Evolutionary conservation across 2,329 filamentous ascomycete genomes (phyloP), one percentile per base, ranked within the genome.

Genomic region (Falciphora oryzae): DNA sequence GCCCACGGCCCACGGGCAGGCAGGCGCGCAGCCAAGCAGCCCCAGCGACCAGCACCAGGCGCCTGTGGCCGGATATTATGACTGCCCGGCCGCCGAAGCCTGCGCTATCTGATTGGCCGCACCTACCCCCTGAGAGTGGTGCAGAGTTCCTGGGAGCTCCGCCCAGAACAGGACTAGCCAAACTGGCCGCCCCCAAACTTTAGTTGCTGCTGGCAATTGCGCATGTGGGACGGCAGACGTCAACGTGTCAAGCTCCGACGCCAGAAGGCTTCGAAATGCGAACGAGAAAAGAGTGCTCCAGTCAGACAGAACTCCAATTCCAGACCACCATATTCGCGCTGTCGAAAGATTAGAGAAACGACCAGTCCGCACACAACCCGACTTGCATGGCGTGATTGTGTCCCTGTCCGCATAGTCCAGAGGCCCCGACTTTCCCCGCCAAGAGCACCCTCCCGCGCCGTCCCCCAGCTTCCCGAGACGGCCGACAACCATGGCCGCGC

Each of bases 401-500:
- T 8, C 6, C 7, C n/a, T 32, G 18, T 32, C 18, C 57, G 57
- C 57, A 59, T 16, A 6, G 22, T 2, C 57, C 27, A 3, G 13
- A 50, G 16, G 38, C 44, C 4, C 22, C 8, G n/a, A 25, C 44
- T 25, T 25, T 11, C 31, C 28, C 57, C 57, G 16, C 28, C 28
- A 59, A 11, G 28, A 22, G 22, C 14, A 57, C 18, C 18, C 57
- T 58, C 57, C 57, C 27, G 13, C 27, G 57, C 57, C 22, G 6
- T 58, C 57, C 22, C 18, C 4, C 44, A 50, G 22, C 44, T 53
- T 22, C 44, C 18, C 38, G 18, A 53, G 44, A 25, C 18, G 44
- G 22, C 44, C 22, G 44, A 62, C 61, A 62, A 18, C 62, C 69
- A 83, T 83, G 81, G 77, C 80, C 68, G 73, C 78, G 68, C 80